Conservation (phyloP, 345 rosid species). For the Eucalyptus pumila region DNA sequence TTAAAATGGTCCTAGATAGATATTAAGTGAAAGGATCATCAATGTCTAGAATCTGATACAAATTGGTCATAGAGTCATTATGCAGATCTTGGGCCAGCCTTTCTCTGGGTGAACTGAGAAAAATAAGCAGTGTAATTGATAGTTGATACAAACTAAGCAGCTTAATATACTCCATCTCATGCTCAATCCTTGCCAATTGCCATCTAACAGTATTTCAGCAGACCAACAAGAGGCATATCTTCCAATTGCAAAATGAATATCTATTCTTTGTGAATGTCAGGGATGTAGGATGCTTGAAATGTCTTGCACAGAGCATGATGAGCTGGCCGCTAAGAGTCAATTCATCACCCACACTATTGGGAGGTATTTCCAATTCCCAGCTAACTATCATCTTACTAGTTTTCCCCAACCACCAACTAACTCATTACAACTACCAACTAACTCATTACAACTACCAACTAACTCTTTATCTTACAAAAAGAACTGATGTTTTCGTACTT, state of each 20-base stretch:
- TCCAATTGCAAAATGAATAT: not conserved
- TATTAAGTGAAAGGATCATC: not conserved
- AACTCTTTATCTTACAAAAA: not conserved
- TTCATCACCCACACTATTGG: constrained; percentile 43
- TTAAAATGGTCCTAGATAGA: not conserved
- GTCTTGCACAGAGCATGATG: constrained; percentile 50
- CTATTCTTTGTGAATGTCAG: not conserved
- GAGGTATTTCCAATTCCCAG: constrained; percentile 8
- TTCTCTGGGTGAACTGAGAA: not conserved
- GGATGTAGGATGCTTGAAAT: constrained; percentile 70
- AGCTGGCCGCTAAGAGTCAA: constrained; percentile 43
- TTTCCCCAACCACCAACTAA: not conserved
- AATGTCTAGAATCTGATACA: not conserved
- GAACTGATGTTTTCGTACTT: not conserved
- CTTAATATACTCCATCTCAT: not conserved
- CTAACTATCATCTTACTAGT: not conserved
- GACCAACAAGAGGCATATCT: not conserved
- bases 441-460: not conserved
- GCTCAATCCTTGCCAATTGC: not conserved
- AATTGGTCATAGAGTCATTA: not conserved
- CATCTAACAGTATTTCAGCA: not conserved
- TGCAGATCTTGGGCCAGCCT: not conserved
- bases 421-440: not conserved
- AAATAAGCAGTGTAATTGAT: not conserved
- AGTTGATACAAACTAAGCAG: not conserved